A percentile compares a stretch with the other conserved stretches of the same genome.
phyloP scores from a whole-genome alignment of 73 alveolate genomes.

The Symbiodinium pilosum region DNA sequence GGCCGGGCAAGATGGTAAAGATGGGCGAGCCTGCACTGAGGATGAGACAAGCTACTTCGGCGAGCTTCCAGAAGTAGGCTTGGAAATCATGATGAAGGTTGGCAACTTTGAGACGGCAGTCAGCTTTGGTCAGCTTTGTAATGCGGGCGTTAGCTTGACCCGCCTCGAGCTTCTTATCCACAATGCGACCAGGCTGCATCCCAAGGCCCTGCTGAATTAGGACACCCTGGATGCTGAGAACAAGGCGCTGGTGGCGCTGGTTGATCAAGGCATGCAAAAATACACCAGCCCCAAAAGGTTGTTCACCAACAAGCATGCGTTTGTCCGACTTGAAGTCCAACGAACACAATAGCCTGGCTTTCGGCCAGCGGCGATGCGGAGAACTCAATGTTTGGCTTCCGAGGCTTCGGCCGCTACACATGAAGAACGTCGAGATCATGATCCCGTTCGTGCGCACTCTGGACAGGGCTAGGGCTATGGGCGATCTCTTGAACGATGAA shows the following conservation, averaged over 20 bases:
- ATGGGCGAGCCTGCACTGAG: slow-evolving; percentile 21
- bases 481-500: too few species aligned
- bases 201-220: not conserved
- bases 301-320: not conserved
- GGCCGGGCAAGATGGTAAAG: too few species aligned
- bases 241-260: not conserved
- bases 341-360: not conserved
- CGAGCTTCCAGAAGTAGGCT: not conserved
- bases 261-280: not conserved
- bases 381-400: slow-evolving; percentile 19
- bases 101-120: not conserved
- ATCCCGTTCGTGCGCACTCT: too few species aligned
- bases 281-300: not conserved
- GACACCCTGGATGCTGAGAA: not conserved
- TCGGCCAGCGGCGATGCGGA: not conserved
- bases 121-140: not conserved
- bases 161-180: not conserved
- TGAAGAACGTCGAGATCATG: too few species aligned
- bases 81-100: slow-evolving; percentile 1
- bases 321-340: slow-evolving; percentile 23
- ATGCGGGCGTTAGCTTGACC: not conserved
- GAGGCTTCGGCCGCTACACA: slow-evolving; percentile 25
- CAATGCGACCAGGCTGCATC: not conserved
- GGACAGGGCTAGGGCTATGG: too few species aligned
- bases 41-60: not conserved